A percentile compares a stretch with the other conserved stretches of the same genome.
These are phyloP conservation scores for Ploettnerulaceae sp. DNA, from an alignment of 2,329 filamentous ascomycete genomes.

Conservation along the genomic window DNA sequence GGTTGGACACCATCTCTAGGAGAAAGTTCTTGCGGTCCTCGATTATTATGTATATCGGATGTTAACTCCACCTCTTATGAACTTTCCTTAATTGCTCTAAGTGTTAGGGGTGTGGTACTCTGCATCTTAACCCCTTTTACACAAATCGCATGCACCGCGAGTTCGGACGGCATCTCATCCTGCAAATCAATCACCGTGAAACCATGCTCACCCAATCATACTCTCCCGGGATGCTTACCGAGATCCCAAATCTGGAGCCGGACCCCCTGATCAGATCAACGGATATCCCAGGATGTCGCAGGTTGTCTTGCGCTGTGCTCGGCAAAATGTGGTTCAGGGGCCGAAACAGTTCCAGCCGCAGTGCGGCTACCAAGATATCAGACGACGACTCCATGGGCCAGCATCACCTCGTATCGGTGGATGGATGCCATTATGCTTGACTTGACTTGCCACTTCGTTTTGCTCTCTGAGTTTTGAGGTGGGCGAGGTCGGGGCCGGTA, in stretches of 20 bases:
- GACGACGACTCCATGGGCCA: slow-evolving; percentile 1
- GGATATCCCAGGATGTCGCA: neutral
- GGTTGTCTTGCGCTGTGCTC: too few species aligned
- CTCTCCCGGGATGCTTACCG: neutral
- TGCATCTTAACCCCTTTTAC: too few species aligned
- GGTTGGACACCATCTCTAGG: slow-evolving; percentile 33
- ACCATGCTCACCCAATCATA: neutral
- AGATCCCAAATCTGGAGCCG: slow-evolving; percentile 8
- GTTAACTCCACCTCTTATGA: slow-evolving; percentile 1
- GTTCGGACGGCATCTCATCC: neutral
- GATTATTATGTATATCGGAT: slow-evolving; percentile 16
- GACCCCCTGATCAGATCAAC: slow-evolving; percentile 1
- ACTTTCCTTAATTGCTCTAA: slow-evolving; percentile 1
- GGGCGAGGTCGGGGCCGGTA: too few species aligned
- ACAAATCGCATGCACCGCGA: too few species aligned
- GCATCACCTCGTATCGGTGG: neutral
- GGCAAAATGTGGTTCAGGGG: slow-evolving; percentile 11
- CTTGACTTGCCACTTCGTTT: too few species aligned
- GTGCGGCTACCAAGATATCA: neutral
- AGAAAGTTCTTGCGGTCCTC: slow-evolving; percentile 29
- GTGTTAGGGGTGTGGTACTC: too few species aligned
- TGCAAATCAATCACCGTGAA: slow-evolving; percentile 3
- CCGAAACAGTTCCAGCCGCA: slow-evolving; percentile 10
- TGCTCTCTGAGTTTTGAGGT: too few species aligned
- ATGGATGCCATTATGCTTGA: too few species aligned